Conservation (phyloP, 2,329 filamentous ascomycete genomes). For the Uncinocarpus reesii region DNA sequence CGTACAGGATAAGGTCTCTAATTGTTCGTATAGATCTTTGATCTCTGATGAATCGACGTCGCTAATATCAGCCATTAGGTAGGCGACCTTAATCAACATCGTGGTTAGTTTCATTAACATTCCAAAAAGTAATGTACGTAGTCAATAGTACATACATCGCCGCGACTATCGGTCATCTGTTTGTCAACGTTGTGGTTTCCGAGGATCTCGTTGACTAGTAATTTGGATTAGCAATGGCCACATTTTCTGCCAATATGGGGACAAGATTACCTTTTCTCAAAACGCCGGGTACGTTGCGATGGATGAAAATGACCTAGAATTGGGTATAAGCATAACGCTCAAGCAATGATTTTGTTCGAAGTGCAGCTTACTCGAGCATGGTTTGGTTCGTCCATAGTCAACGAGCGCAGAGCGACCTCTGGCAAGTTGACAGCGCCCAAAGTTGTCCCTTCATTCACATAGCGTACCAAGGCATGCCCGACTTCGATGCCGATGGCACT, state of each 20-base stretch:
- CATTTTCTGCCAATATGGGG: constrained; percentile 9
- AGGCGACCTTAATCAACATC: constrained; percentile 53
- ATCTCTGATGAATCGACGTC: constrained; percentile 70
- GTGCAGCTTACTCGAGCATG: constrained; percentile 59
- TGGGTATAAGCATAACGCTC: constrained; percentile 12
- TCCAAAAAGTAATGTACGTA: no score
- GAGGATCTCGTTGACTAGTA: constrained; percentile 78
- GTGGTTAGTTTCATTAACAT: neutral
- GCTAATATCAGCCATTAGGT: constrained; percentile 96
- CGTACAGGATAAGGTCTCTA: constrained; percentile 74
- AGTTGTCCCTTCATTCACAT: constrained; percentile 91
- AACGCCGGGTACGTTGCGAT: constrained; percentile 92
- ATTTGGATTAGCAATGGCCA: constrained; percentile 10
- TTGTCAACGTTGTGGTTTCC: constrained; percentile 97
- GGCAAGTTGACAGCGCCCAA: constrained; percentile 91
- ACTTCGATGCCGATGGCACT: constrained; percentile 93
- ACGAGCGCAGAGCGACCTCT: constrained; percentile 80
- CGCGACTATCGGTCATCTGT: constrained; percentile 92
- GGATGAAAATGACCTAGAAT: constrained; percentile 74
- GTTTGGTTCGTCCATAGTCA: constrained; percentile 80
- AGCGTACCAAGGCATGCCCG: constrained; percentile 72
- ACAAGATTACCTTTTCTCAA: constrained; percentile 58
- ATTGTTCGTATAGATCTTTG: constrained; percentile 69
- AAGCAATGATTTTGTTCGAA: neutral
- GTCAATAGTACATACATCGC: constrained; percentile 60